phyloP scores from a whole-genome alignment of 1,284 basidiomycete genomes.

The Fistulinella cinereoalba region DNA sequence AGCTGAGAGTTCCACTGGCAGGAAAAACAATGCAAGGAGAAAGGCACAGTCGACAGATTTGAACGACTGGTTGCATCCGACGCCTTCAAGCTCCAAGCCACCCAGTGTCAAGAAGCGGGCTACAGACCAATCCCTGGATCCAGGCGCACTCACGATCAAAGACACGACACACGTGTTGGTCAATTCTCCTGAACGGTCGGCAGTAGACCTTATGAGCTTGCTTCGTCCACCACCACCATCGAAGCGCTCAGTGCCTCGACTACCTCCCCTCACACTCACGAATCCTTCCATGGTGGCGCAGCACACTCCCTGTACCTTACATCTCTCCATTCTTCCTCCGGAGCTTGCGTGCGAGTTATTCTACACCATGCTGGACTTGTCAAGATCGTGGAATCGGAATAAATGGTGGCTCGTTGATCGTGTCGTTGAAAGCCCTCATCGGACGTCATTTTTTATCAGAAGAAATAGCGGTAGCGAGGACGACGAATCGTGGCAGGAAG shows the following conservation, averaged over 20 bases:
- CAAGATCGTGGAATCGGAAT: slow-evolving; percentile 66
- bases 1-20: slow-evolving; percentile 11
- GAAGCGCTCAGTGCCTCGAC: slow-evolving; percentile 37
- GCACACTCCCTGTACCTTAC: slow-evolving; percentile 75
- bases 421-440: slow-evolving; percentile 79
- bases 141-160: slow-evolving; percentile 15
- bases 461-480: slow-evolving; percentile 41
- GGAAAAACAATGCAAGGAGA: slow-evolving; percentile 38
- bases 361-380: slow-evolving; percentile 63
- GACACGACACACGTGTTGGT: slow-evolving; percentile 13
- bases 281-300: slow-evolving; percentile 60
- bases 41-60: slow-evolving; percentile 45
- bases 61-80: slow-evolving; percentile 45
- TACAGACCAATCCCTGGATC: not conserved
- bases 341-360: slow-evolving; percentile 71
- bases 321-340: slow-evolving; percentile 63
- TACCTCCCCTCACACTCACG: slow-evolving; percentile 55
- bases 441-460: slow-evolving; percentile 75
- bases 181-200: slow-evolving; percentile 28
- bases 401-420: slow-evolving; percentile 85
- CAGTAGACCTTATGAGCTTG: slow-evolving; percentile 53
- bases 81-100: slow-evolving; percentile 19
- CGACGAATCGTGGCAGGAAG: slow-evolving; percentile 55
- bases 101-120: slow-evolving; percentile 24
- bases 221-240: slow-evolving; percentile 50